Evolutionary conservation across 345 rosid species (phyloP), one percentile per base, ranked within the genome.

Genomic region (Pseudoturritis turrita): DNA sequence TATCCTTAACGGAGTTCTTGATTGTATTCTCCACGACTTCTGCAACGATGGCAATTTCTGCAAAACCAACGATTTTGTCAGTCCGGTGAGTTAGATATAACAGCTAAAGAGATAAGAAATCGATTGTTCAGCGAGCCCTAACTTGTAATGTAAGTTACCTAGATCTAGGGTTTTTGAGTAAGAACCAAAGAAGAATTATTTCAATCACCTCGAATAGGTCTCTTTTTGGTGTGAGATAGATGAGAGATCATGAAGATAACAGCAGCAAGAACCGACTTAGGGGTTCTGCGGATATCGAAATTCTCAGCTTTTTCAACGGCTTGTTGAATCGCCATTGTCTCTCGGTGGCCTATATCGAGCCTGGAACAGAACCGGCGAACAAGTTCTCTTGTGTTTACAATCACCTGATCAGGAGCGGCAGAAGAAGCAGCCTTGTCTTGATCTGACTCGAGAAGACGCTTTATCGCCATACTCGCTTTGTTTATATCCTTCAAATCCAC

Each of bases 1-100:
- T 17, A 52, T 81, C 84, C 73, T 71, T 81, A 28, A 72, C 72
- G 2, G 82, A 63, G 52, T 73, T 76, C 78, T 65, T 81, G 49
- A 78, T 64, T 0, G 84, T 81, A n/a, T 55, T 43, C 60, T 81
- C 68, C 17, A 76, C 80, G 0, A 78, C 78, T 43, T 76, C 76
- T 4, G 76, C 49, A 37, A 50, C 76, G 0, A 19, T 0, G 6
- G 56, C 72, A 14, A 81, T 69, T 15, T 81, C 84, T 78, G 62
- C 36, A 66, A 59, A 61, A 70, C 3, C 25, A 60, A 69, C 3
- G n/a, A 1, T 51, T 11, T n/a, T n/a, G 2, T 53, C 37, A 18
- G 52, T 17, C 10, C 4, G 13, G 33, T 4, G 36, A 44, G 37
- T 18, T 25, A 61, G 3, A 26, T 62, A 11, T 11, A 45, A 62